Evolutionary conservation across 169 alveolate species (phyloP), one percentile per base, ranked within the genome.

Genomic region (Babesia bovis): DNA sequence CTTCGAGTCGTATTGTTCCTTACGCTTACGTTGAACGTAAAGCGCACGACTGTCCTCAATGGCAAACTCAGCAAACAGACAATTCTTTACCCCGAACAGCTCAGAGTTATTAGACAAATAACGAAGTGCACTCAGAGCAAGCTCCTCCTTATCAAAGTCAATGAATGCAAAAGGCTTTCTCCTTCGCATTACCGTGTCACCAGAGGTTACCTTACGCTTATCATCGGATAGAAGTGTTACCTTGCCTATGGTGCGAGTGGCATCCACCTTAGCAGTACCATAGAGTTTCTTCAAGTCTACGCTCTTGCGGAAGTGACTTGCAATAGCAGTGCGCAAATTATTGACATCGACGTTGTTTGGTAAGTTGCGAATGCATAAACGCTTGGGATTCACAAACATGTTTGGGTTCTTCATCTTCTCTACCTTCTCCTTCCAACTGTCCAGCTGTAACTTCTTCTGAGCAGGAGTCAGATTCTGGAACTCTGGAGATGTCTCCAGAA

Each of bases 111-210:
- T 63, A 15, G 87, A 59, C 45, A 81, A 52, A 47, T 66, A 66
- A 30, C 66, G 23, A 30, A 71, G 67, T 0, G 88, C 82, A 57
- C 49, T 26, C 63, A 44, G 53, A n/a, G 88, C 84, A 36, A 70
- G 73, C 26, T 71, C 82, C 26, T 71, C 69, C 68, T 53, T 21
- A 26, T 60, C 59, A n/a, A 81, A 58, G 69, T 81, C 81, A 21
- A 81, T 58, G 52, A 81, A 81, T 19, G 84, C 88, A 36, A 71
- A 81, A 15, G 84, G 83, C 72, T 47, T 81, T 49, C 75, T 38
- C 36, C 75, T 57, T 45, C 71, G 66, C 53, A 81, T 66, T 35
- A 33, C 49, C 13, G 59, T 6, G 33, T 57, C 88, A 25, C 60
- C 69, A 32, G 38, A 72, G 41, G 60, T 66, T 35, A 67, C 82